Percentiles rank a stretch among this genome's conserved stretches.
These are phyloP conservation scores for Calocybe cyanea DNA, from an alignment of 768 basidiomycete genomes.

Conservation along the genomic window DNA sequence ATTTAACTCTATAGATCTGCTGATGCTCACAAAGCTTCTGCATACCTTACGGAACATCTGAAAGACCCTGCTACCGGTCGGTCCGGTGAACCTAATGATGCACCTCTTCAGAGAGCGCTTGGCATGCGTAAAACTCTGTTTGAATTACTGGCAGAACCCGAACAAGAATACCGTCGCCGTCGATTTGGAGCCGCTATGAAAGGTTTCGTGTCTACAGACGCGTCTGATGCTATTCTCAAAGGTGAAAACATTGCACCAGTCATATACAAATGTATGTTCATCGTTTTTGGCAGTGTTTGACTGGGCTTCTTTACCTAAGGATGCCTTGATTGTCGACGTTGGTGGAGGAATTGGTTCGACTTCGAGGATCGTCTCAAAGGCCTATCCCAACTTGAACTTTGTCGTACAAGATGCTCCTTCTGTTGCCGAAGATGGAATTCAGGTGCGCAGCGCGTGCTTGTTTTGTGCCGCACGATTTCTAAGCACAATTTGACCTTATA, in stretches of 20 bases:
- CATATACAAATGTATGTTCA: background rate
- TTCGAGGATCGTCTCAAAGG: conserved; percentile 24
- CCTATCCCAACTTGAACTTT: conserved; percentile 25
- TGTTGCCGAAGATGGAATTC: conserved; percentile 20
- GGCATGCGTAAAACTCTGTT: background rate
- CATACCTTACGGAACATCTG: background rate
- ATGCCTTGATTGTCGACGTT: conserved; percentile 26
- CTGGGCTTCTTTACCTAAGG: conserved; percentile 13
- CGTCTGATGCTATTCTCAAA: background rate
- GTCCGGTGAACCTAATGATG: background rate
- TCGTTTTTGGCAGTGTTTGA: conserved; percentile 14
- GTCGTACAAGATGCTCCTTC: conserved; percentile 31
- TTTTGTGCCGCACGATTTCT: background rate
- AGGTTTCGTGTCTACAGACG: background rate
- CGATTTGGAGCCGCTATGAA: background rate
- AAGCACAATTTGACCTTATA: background rate
- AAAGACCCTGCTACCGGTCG: background rate
- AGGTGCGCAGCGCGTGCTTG: conserved; percentile 9
- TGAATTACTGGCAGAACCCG: background rate
- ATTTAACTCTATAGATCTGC: background rate
- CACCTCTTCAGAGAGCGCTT: background rate
- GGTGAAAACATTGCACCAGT: background rate
- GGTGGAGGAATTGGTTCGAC: conserved; percentile 32
- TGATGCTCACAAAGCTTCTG: background rate
- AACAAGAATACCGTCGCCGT: background rate